Percentiles rank a stretch among this genome's conserved stretches.
Evolutionary conservation across 2,329 filamentous ascomycete genomes (phyloP).

Genomic region (Trichoderma sp.): DNA sequence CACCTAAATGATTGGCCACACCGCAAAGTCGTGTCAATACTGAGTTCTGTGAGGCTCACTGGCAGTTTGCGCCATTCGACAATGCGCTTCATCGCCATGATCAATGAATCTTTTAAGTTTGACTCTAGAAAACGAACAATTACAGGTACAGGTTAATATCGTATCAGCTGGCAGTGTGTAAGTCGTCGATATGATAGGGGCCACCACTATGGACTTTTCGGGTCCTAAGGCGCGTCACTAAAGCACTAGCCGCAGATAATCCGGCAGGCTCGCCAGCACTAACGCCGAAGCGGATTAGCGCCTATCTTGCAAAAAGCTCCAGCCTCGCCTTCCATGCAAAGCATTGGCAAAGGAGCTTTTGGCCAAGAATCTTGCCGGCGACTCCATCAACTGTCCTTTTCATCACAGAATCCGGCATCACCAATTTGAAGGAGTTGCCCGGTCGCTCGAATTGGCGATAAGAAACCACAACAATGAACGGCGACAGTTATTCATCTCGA

Average conservation of each 20-base stretch:
- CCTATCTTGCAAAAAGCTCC: constrained; percentile 44
- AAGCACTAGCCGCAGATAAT: constrained; percentile 21
- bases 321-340: constrained; percentile 40
- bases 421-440: constrained; percentile 24
- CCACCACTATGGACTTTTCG: not conserved
- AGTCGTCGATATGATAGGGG: not conserved
- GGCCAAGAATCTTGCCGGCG: constrained; percentile 32
- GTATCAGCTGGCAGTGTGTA: not conserved
- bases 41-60: constrained; percentile 79
- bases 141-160: not conserved
- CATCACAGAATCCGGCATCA: constrained; percentile 25
- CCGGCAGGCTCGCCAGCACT: not conserved
- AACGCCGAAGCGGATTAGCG: constrained; percentile 31
- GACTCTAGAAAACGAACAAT: not conserved
- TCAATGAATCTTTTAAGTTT: constrained; percentile 16
- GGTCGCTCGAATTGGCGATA: constrained; percentile 22
- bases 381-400: constrained; percentile 30
- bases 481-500: constrained; percentile 77
- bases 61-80: constrained; percentile 87
- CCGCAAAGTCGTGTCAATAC: constrained; percentile 89
- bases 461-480: constrained; percentile 67
- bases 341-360: constrained; percentile 29
- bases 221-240: not conserved
- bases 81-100: constrained; percentile 49
- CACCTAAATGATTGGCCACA: constrained; percentile 98